A percentile compares a stretch with the other conserved stretches of the same genome.
Conservation (phyloP, 2,329 filamentous ascomycete genomes). For the Zopfia rhizophila region DNA sequence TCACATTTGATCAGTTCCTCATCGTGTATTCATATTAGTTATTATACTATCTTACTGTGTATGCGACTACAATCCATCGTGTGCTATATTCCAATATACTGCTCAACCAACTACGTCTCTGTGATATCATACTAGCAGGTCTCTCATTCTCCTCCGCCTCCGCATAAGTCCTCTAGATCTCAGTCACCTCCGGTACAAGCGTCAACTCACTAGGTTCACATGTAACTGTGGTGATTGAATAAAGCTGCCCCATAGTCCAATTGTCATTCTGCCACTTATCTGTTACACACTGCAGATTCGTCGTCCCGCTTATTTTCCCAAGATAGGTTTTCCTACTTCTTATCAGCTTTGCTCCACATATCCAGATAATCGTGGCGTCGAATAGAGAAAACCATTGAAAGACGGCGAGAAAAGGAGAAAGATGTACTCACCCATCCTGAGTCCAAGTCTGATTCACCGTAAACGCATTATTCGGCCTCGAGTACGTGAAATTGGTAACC, state of each 20-base stretch:
- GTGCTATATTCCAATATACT: too few relatives aligned
- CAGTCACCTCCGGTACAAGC: too few relatives aligned
- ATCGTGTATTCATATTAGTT: too few relatives aligned
- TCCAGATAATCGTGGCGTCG: not conserved
- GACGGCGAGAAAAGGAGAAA: not conserved
- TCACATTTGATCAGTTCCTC: too few relatives aligned
- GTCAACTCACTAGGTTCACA: slow-evolving; percentile 7
- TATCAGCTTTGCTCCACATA: not conserved
- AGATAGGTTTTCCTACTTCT: slow-evolving; percentile 1
- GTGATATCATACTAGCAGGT: too few relatives aligned
- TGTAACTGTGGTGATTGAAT: slow-evolving; percentile 4
- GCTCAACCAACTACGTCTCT: too few relatives aligned
- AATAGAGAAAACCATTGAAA: not conserved
- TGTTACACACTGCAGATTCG: slow-evolving; percentile 5
- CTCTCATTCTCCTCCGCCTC: too few relatives aligned
- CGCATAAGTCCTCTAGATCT: too few relatives aligned
- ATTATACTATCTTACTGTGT: too few relatives aligned
- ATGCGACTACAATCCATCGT: too few relatives aligned
- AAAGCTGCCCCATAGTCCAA: slow-evolving; percentile 22
- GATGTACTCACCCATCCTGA: slow-evolving; percentile 4
- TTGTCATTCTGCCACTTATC: slow-evolving; percentile 14
- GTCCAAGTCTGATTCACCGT: slow-evolving; percentile 20
- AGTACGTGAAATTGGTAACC: slow-evolving; percentile 15
- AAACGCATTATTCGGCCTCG: slow-evolving; percentile 11
- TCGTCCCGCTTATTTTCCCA: not conserved